Percentiles rank a stretch among this genome's conserved stretches.
phyloP scores from a whole-genome alignment of 306 rosid species.

The Sindora glabra region DNA sequence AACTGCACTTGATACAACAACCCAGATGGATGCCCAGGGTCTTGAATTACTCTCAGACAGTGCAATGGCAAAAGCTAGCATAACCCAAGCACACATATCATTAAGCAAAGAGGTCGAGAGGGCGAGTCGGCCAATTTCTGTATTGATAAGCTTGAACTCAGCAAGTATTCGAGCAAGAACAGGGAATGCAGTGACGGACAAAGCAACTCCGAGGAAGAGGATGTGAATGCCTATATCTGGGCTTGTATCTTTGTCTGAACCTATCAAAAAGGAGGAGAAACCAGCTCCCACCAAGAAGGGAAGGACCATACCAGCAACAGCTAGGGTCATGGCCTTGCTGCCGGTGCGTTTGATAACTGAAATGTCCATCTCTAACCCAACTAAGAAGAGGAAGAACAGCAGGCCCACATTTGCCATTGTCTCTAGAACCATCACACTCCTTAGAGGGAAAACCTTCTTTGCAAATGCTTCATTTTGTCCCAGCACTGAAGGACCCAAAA shows the following conservation, averaged over 20 bases:
- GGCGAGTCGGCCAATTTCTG: conserved; percentile 68
- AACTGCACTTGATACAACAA: conserved; percentile 42
- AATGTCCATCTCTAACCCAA: conserved; percentile 83
- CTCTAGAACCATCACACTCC: conserved; percentile 71
- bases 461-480: conserved; percentile 39
- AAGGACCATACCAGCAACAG: conserved; percentile 59
- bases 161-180: conserved; percentile 73
- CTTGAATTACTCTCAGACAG: conserved; percentile 36
- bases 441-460: conserved; percentile 43
- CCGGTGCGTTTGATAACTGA: conserved; percentile 50
- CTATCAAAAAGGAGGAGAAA: conserved; percentile 21
- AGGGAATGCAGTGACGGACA: conserved; percentile 73
- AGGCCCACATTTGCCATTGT: conserved; percentile 67
- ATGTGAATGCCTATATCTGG: conserved; percentile 19
- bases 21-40: conserved; percentile 45
- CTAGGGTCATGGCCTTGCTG: conserved; percentile 41
- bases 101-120: conserved; percentile 61
- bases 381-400: conserved; percentile 67
- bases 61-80: conserved; percentile 67
- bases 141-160: conserved; percentile 69
- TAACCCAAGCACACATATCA: conserved; percentile 67
- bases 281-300: conserved; percentile 46
- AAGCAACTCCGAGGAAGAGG: conserved; percentile 64
- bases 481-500: conserved; percentile 73
- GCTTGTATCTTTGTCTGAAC: background rate